Conservation (phyloP, 2,329 filamentous ascomycete species). For the Elsinoe arachidis region DNA sequence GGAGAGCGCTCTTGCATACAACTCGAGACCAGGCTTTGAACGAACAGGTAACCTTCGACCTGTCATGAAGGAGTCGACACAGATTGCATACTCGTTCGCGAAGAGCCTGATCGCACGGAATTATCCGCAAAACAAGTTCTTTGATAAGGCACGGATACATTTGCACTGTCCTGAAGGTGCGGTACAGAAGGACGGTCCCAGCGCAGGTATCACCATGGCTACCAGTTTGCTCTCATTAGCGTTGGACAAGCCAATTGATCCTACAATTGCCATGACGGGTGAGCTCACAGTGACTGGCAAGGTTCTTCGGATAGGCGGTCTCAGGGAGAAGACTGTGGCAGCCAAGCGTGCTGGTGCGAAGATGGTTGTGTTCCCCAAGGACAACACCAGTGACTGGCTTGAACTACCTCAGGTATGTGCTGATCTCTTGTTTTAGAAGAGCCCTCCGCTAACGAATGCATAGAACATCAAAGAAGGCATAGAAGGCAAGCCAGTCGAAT, state of each 20-base stretch:
- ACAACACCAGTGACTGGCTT: conserved; percentile 95
- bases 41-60: conserved; percentile 90
- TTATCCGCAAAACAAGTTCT: conserved; percentile 88
- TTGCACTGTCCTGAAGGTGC: conserved; percentile 95
- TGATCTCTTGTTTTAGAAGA: neutral
- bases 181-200: conserved; percentile 76
- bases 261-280: conserved; percentile 93
- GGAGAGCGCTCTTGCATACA: conserved; percentile 66
- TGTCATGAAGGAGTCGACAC: conserved; percentile 96
- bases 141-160: conserved; percentile 90
- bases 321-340: conserved; percentile 95
- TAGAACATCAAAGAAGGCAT: conserved; percentile 98
- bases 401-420: conserved; percentile 87
- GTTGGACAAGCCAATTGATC: conserved; percentile 66
- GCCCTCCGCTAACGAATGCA: neutral
- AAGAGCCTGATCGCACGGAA: conserved; percentile 78
- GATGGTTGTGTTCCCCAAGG: conserved; percentile 87
- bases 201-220: conserved; percentile 95
- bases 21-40: conserved; percentile 70
- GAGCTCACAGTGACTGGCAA: conserved; percentile 96
- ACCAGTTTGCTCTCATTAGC: conserved; percentile 81
- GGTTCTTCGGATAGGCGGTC: conserved; percentile 84
- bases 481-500: conserved; percentile 79
- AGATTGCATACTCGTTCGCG: conserved; percentile 91
- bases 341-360: conserved; percentile 85